These are phyloP conservation scores for Ilyonectria mors-panacis DNA, from an alignment of 2,329 filamentous ascomycete genomes.

Conservation along the genomic window DNA sequence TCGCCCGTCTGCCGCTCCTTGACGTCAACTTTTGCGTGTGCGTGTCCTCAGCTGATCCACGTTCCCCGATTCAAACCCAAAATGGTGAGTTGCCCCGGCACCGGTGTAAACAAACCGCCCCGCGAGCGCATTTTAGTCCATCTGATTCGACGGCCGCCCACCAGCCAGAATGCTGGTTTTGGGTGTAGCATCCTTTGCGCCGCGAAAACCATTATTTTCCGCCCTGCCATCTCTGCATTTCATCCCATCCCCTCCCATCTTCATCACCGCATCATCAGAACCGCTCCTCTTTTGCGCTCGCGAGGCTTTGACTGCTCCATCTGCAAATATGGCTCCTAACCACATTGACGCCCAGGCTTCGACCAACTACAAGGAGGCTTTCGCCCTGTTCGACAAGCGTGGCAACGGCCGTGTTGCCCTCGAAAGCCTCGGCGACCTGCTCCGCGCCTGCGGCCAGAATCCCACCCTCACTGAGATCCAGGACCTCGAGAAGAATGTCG, in stretches of 20 bases:
- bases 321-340: slow-evolving; percentile 65
- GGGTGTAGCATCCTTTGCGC: slow-evolving; percentile 36
- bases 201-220: slow-evolving; percentile 30
- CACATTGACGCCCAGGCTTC: slow-evolving; percentile 73
- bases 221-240: slow-evolving; percentile 25
- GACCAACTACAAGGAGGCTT: slow-evolving; percentile 99
- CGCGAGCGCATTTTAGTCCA: slow-evolving; percentile 42
- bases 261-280: slow-evolving; percentile 30
- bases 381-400: slow-evolving; percentile 99
- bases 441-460: slow-evolving; percentile 98
- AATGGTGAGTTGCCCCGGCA: slow-evolving; percentile 59
- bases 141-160: slow-evolving; percentile 53
- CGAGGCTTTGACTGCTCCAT: slow-evolving; percentile 23
- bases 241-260: slow-evolving; percentile 31
- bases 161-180: slow-evolving; percentile 43
- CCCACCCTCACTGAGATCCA: slow-evolving; percentile 93
- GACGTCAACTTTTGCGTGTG: slow-evolving; percentile 18
- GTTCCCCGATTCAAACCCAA: slow-evolving; percentile 42
- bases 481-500: slow-evolving; percentile 91
- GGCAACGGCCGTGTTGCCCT: slow-evolving; percentile 92
- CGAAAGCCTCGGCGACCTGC: slow-evolving; percentile 90
- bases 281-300: slow-evolving; percentile 29
- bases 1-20: slow-evolving; percentile 7
- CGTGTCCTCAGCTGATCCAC: slow-evolving; percentile 34
- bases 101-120: slow-evolving; percentile 55